Percentiles rank a stretch among this genome's conserved stretches.
phyloP scores from a whole-genome alignment of 306 rosid species.

The Cicer arietinum region DNA sequence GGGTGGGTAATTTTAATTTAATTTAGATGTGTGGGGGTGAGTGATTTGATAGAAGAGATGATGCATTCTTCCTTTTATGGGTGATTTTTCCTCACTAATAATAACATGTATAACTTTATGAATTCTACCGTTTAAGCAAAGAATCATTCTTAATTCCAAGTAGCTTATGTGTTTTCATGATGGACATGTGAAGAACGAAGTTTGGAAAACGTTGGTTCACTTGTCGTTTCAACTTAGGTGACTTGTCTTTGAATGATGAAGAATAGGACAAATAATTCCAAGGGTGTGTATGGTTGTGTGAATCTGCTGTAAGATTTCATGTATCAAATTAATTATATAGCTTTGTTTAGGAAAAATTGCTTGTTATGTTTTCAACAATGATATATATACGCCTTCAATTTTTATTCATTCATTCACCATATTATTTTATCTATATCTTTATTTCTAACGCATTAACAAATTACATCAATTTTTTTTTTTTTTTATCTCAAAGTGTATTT shows the following conservation, averaged over 20 bases:
- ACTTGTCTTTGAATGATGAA: not conserved
- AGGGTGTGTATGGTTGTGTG: too few species aligned
- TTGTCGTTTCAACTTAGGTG: not conserved
- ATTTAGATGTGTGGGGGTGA: conserved; percentile 35
- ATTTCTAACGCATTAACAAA: too few species aligned
- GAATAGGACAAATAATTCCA: too few species aligned
- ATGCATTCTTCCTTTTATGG: not conserved
- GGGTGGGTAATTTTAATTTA: conserved; percentile 35
- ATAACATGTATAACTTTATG: not conserved
- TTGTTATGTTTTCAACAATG: too few species aligned
- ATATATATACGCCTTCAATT: too few species aligned
- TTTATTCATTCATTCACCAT: too few species aligned
- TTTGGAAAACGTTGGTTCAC: conserved; percentile 13
- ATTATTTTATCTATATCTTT: too few species aligned
- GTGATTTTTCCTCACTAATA: not conserved
- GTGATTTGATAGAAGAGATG: conserved; percentile 39
- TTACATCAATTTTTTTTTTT: too few species aligned
- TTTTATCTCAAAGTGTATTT: too few species aligned
- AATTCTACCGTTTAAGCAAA: not conserved
- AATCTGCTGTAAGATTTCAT: too few species aligned
- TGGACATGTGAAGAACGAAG: not conserved
- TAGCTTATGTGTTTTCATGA: not conserved
- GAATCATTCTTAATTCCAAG: not conserved
- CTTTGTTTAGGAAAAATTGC: too few species aligned
- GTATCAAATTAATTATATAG: too few species aligned